These are phyloP conservation scores for Paecilomyces variotii DNA, from an alignment of 2,329 filamentous ascomycete genomes.

Conservation along the genomic window DNA sequence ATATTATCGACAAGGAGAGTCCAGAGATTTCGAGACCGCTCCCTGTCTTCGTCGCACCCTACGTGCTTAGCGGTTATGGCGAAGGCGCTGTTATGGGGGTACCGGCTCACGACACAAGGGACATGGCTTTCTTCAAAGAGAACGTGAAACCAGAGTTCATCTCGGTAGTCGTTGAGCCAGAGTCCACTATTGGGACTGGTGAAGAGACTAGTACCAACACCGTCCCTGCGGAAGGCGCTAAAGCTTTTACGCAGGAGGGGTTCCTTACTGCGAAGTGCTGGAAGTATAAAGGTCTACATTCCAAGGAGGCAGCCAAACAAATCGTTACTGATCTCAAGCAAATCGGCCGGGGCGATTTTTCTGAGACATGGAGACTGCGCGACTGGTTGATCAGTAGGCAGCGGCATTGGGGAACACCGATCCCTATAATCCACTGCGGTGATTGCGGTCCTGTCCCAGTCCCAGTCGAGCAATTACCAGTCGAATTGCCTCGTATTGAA, in stretches of 20 bases:
- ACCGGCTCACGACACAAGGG: conserved; percentile 72
- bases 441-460: conserved; percentile 74
- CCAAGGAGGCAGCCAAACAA: conserved; percentile 52
- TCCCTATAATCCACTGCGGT: conserved; percentile 76
- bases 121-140: conserved; percentile 70
- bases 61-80: conserved; percentile 78
- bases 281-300: conserved; percentile 55
- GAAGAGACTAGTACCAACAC: conserved; percentile 8
- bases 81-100: conserved; percentile 90
- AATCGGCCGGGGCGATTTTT: conserved; percentile 51
- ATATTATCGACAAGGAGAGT: conserved; percentile 46
- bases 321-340: conserved; percentile 48
- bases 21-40: conserved; percentile 38
- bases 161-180: conserved; percentile 50
- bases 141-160: conserved; percentile 57
- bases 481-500: conserved; percentile 62
- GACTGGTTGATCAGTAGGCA: conserved; percentile 93
- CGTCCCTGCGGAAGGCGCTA: conserved; percentile 32
- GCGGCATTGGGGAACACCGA: conserved; percentile 84
- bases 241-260: conserved; percentile 58
- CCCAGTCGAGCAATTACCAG: conserved; percentile 66
- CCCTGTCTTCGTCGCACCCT: conserved; percentile 74
- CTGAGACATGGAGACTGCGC: conserved; percentile 69
- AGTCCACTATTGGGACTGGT: conserved; percentile 24
- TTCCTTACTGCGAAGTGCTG: conserved; percentile 60